Conservation (phyloP, 169 alveolate species). For the Plasmodium gaboni region DNA sequence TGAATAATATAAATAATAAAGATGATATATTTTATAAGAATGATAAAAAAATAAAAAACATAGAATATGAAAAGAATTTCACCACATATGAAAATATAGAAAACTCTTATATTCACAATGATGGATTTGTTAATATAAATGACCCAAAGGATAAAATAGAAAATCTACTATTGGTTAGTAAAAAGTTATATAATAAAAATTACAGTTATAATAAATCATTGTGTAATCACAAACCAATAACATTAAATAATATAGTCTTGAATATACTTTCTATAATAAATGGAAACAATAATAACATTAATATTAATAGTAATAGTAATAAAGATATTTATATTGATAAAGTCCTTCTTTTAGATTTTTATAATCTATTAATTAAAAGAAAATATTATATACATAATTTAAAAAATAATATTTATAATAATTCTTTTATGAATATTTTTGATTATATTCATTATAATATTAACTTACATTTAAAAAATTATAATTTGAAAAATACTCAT, state of each 20-base stretch:
- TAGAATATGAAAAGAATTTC: too few species aligned
- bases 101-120: too few species aligned
- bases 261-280: constrained; percentile 17
- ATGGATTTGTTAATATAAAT: too few species aligned
- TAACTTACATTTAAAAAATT: constrained; percentile 17
- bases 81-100: too few species aligned
- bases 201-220: too few species aligned
- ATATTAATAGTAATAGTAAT: neutral
- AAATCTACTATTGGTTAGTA: too few species aligned
- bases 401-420: constrained; percentile 27
- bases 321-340: constrained; percentile 50
- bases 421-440: constrained; percentile 29
- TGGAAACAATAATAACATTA: neutral
- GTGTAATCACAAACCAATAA: neutral
- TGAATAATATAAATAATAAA: too few species aligned
- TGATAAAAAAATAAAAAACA: too few species aligned
- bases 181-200: too few species aligned
- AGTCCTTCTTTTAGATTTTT: constrained; percentile 19
- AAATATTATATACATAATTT: constrained; percentile 22
- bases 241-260: neutral
- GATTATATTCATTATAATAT: constrained; percentile 48
- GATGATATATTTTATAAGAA: too few species aligned
- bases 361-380: constrained; percentile 21
- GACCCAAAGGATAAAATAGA: too few species aligned
- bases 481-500: constrained; percentile 25